Percentiles rank a stretch among this genome's conserved stretches.
Conservation (phyloP, 495 filamentous ascomycete species). For the Trichoderma asperelloides region DNA sequence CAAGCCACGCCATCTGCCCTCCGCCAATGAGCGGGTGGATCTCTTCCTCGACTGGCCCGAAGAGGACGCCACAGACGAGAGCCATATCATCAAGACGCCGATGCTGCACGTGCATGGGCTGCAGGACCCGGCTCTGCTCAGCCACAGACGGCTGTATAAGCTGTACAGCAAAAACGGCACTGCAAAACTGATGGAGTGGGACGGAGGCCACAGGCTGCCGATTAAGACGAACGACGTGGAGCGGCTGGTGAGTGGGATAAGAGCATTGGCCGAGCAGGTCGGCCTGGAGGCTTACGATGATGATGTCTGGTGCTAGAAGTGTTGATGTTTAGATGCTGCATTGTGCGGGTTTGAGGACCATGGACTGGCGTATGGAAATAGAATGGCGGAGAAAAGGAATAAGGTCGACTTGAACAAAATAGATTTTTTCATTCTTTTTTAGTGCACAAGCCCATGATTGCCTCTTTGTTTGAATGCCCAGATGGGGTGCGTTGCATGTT, state of each 20-base stretch:
- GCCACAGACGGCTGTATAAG: constrained; percentile 41
- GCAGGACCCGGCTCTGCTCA: constrained; percentile 42
- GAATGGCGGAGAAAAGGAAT: too few relatives aligned
- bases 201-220: constrained; percentile 50
- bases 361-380: too few relatives aligned
- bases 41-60: constrained; percentile 9
- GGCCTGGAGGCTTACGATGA: constrained; percentile 12
- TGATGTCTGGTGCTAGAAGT: neutral
- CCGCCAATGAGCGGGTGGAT: constrained; percentile 1
- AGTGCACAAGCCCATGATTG: too few relatives aligned
- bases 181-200: constrained; percentile 48
- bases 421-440: too few relatives aligned
- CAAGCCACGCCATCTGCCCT: neutral
- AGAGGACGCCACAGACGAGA: neutral
- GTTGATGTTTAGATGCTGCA: too few relatives aligned
- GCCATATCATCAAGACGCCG: constrained; percentile 32
- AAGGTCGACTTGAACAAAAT: too few relatives aligned
- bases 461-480: too few relatives aligned
- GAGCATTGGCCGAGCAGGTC: constrained; percentile 32
- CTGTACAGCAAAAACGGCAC: constrained; percentile 37
- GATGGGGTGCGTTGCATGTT: too few relatives aligned
- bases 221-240: constrained; percentile 47
- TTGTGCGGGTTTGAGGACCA: too few relatives aligned
- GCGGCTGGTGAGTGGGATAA: constrained; percentile 35
- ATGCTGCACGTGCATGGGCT: constrained; percentile 58